Evolutionary conservation across 441 rosid species (phyloP).

Genomic region (Erysimum cheiri): DNA sequence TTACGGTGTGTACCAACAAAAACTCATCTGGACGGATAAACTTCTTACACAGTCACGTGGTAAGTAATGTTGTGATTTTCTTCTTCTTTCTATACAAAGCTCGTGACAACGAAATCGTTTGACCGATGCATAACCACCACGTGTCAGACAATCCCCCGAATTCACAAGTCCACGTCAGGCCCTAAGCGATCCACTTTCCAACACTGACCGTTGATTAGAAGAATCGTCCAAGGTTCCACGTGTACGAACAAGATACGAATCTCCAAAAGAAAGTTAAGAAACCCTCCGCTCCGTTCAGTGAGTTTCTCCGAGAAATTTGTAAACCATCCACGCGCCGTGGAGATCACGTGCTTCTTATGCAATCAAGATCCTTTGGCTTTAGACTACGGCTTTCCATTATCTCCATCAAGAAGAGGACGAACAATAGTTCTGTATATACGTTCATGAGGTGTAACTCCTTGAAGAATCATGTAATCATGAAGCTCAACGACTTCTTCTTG

Average conservation of each 20-base stretch:
- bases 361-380: too few relatives aligned
- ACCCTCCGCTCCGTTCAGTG: constrained; percentile 3
- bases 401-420: constrained; percentile 51
- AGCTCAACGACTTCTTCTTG: constrained; percentile 59
- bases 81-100: too few relatives aligned
- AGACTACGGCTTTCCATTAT: constrained; percentile 24
- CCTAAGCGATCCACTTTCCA: not conserved
- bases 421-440: constrained; percentile 47
- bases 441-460: constrained; percentile 61
- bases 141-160: constrained; percentile 12
- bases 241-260: constrained; percentile 20
- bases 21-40: not conserved
- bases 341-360: too few relatives aligned
- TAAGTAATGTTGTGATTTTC: not conserved
- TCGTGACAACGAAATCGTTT: constrained; percentile 38
- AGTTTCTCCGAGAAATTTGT: not conserved
- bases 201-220: constrained; percentile 30
- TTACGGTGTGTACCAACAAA: not conserved
- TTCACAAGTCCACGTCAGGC: constrained; percentile 29
- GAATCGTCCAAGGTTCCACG: constrained; percentile 31
- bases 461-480: constrained; percentile 71
- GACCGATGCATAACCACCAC: constrained; percentile 38
- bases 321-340: too few relatives aligned
- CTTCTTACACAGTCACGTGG: not conserved
- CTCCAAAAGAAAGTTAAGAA: not conserved